phyloP scores from a whole-genome alignment of 768 basidiomycete genomes.

The Amanita molliuscula region DNA sequence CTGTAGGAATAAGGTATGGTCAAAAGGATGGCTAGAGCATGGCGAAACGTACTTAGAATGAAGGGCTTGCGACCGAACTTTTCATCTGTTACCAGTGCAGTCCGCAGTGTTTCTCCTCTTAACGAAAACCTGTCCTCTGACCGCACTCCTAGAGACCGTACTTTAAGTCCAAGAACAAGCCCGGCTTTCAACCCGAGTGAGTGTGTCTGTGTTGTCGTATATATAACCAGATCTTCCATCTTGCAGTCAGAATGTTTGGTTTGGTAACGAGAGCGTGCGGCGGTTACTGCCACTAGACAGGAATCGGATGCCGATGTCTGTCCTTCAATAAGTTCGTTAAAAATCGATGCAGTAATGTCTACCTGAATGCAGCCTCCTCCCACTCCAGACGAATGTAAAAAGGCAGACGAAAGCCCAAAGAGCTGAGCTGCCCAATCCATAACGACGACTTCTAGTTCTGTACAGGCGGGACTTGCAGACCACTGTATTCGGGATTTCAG shows the following conservation, averaged over 20 bases:
- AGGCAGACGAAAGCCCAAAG: slow-evolving; percentile 61
- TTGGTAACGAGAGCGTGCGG: slow-evolving; percentile 58
- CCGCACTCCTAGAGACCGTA: slow-evolving; percentile 59
- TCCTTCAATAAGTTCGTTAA: neutral
- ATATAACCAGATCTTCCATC: slow-evolving; percentile 65
- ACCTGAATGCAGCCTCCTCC: slow-evolving; percentile 86
- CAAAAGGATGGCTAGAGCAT: neutral
- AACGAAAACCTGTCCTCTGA: slow-evolving; percentile 57
- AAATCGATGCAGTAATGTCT: neutral
- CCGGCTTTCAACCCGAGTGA: slow-evolving; percentile 73
- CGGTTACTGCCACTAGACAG: slow-evolving; percentile 64
- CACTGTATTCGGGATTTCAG: slow-evolving; percentile 38
- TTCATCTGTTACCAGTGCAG: slow-evolving; percentile 59
- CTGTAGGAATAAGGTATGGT: slow-evolving; percentile 23
- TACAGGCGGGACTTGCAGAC: slow-evolving; percentile 82
- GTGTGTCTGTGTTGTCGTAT: slow-evolving; percentile 87
- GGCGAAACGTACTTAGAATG: slow-evolving; percentile 53
- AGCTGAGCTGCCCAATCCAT: slow-evolving; percentile 90
- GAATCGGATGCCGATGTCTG: slow-evolving; percentile 85
- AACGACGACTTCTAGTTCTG: slow-evolving; percentile 78
- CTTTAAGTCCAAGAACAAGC: slow-evolving; percentile 69
- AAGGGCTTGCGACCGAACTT: slow-evolving; percentile 62
- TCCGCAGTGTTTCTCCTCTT: slow-evolving; percentile 47
- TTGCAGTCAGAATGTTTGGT: slow-evolving; percentile 36
- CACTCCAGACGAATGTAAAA: slow-evolving; percentile 51